Conservation (phyloP, 2,329 filamentous ascomycete species). For the Xylaria sp. region DNA sequence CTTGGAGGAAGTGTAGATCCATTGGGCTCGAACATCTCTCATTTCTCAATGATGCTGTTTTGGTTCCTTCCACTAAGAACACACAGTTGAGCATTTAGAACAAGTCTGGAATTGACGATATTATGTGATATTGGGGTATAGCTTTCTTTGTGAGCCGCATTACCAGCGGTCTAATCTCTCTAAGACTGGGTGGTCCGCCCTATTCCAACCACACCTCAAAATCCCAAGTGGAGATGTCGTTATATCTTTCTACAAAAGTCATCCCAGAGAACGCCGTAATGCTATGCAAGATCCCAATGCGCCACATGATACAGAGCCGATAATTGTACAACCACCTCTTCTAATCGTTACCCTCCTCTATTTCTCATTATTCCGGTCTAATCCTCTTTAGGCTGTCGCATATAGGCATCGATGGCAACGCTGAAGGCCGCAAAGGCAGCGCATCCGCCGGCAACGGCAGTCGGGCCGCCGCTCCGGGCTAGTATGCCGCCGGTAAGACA, state of each 20-base stretch:
- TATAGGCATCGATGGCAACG: slow-evolving; percentile 90
- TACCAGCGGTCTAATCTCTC: slow-evolving; percentile 15
- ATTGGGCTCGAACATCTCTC: too few species aligned
- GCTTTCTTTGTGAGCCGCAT: slow-evolving; percentile 16
- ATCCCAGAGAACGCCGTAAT: slow-evolving; percentile 37
- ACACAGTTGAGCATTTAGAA: not conserved
- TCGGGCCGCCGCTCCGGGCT: slow-evolving; percentile 86
- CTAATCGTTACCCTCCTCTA: slow-evolving; percentile 3
- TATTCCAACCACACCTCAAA: slow-evolving; percentile 15
- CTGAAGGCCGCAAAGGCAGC: slow-evolving; percentile 94
- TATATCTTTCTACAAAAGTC: slow-evolving; percentile 18
- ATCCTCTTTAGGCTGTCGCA: slow-evolving; percentile 79
- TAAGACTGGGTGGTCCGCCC: not conserved
- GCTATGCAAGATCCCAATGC: slow-evolving; percentile 39
- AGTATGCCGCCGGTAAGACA: slow-evolving; percentile 92
- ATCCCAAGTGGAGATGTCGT: slow-evolving; percentile 43
- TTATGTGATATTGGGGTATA: slow-evolving; percentile 15
- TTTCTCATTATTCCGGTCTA: slow-evolving; percentile 43
- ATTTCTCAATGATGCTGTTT: not conserved
- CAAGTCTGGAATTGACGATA: slow-evolving; percentile 11
- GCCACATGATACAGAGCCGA: slow-evolving; percentile 36
- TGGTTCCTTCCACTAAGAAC: not conserved
- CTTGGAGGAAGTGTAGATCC: too few species aligned
- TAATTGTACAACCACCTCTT: slow-evolving; percentile 26
- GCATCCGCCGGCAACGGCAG: slow-evolving; percentile 87